phyloP scores from a whole-genome alignment of 345 rosid genomes.

The Melaleuca quinquenervia region DNA sequence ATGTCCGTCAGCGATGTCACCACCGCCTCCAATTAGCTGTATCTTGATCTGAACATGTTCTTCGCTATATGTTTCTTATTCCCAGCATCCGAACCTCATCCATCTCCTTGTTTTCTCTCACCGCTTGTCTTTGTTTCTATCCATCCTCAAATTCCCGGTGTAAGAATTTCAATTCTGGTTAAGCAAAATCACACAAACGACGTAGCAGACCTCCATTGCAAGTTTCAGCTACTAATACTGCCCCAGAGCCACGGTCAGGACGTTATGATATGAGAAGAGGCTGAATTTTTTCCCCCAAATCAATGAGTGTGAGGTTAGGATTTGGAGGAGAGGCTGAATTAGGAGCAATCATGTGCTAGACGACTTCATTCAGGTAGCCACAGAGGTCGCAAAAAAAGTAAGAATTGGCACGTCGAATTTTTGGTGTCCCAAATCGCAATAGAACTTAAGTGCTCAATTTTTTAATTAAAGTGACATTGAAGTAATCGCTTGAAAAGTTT shows the following conservation, averaged over 20 bases:
- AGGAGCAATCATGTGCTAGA: background rate
- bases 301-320: background rate
- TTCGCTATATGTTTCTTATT: background rate
- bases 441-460: background rate
- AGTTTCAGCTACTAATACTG: background rate
- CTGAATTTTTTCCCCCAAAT: no score
- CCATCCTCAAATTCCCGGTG: background rate
- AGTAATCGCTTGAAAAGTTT: background rate
- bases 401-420: background rate
- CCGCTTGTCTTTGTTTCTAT: background rate
- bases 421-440: background rate
- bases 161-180: background rate
- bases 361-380: background rate
- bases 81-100: background rate
- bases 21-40: background rate
- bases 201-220: background rate
- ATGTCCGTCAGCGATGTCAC: background rate
- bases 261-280: no score
- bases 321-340: background rate
- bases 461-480: background rate
- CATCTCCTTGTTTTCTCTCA: background rate
- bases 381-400: accelerated
- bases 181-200: background rate
- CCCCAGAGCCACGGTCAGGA: background rate
- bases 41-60: background rate